Percentiles rank a stretch among this genome's conserved stretches.
Conservation (phyloP, 805 yeast genomes). For the Pichia deserticola region DNA sequence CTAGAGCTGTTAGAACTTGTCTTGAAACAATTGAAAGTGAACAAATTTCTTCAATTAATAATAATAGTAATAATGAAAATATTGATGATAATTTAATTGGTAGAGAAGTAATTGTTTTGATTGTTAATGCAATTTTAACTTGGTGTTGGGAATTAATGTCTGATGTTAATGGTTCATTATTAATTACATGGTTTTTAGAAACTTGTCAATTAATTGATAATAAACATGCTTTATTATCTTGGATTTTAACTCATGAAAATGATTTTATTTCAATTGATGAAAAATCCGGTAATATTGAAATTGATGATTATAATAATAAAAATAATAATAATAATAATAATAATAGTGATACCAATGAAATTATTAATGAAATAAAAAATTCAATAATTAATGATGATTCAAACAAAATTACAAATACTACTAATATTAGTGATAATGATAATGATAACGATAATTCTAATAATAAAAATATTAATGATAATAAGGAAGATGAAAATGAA, state of each 20-base stretch:
- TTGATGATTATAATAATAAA: neutral
- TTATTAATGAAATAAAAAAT: neutral
- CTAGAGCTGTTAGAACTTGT: conserved; percentile 90
- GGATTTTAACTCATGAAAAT: conserved; percentile 17
- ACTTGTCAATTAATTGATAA: conserved; percentile 54
- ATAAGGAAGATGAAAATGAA: neutral
- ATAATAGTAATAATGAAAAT: neutral
- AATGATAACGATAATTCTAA: neutral
- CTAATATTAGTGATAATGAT: neutral
- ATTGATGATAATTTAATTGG: conserved; percentile 50
- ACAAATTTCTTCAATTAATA: neutral
- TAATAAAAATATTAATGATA: neutral
- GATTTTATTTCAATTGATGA: neutral
- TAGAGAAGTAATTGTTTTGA: conserved; percentile 58
- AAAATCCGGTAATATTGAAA: neutral
- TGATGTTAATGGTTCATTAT: conserved; percentile 80
- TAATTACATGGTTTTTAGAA: conserved; percentile 92
- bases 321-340: neutral
- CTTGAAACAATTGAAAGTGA: conserved; percentile 40
- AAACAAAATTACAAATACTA: neutral
- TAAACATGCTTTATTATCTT: conserved; percentile 51
- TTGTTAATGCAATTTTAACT: conserved; percentile 71
- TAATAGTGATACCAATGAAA: neutral
- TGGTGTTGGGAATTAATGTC: conserved; percentile 73
- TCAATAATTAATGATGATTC: neutral